A percentile compares a stretch with the other conserved stretches of the same genome.
These are phyloP conservation scores for Pseudogymnoascus sp. DNA, from an alignment of 2,329 filamentous ascomycete species.

Conservation along the genomic window DNA sequence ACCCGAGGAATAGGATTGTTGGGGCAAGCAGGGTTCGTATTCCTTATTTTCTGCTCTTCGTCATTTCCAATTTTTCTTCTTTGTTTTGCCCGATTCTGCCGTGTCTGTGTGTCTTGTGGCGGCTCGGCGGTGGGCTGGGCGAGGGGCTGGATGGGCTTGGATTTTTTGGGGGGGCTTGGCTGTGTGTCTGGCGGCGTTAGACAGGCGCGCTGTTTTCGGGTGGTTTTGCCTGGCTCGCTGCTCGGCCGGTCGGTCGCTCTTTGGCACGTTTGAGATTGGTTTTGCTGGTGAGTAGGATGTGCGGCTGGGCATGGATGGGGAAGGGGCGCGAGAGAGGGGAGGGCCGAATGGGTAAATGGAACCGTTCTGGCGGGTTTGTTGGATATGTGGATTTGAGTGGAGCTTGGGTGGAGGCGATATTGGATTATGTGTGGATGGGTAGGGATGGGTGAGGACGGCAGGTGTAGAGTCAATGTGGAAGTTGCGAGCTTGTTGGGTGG, in stretches of 20 bases:
- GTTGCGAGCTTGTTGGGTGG: conserved; percentile 1
- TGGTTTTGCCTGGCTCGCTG: neutral
- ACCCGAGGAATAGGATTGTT: neutral
- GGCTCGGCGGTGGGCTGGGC: neutral
- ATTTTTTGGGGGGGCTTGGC: neutral
- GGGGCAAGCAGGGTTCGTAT: neutral
- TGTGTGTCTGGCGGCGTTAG: neutral
- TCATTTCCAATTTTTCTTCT: neutral
- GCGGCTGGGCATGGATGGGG: neutral
- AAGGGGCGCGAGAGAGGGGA: neutral
- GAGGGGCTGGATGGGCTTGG: neutral
- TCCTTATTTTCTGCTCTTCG: neutral
- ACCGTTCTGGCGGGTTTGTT: neutral
- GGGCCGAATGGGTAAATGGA: neutral
- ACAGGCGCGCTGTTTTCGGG: neutral
- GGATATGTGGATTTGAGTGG: neutral
- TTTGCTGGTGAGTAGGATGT: neutral
- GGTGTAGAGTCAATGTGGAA: neutral
- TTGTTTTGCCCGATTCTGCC: neutral
- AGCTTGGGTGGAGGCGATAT: neutral
- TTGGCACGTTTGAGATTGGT: neutral
- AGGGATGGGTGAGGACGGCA: neutral
- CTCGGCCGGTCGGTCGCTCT: neutral
- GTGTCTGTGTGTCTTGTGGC: neutral
- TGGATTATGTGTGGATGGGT: neutral